Base-by-base conservation (phyloP, 352 stramenopile species). In the Globisporangium iwayamae region DNA sequence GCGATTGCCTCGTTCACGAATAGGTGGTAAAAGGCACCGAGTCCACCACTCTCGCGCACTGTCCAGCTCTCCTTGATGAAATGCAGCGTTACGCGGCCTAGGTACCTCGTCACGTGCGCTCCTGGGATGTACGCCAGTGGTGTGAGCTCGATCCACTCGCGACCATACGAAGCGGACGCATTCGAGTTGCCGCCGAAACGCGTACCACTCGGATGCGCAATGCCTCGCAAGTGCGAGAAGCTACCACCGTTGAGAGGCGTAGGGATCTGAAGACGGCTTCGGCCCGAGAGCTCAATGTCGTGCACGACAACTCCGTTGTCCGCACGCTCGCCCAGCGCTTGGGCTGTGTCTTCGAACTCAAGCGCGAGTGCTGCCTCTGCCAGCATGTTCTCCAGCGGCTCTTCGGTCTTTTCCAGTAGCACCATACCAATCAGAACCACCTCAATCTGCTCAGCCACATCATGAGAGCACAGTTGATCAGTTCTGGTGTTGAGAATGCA, bases 51-150 rank as follows among this genome's bases (percentile, higher is more conserved):
- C 63, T 96, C 88, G 18, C 87, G 83, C 48, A 96, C 89, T 0
- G 85, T 93, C 87, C 87, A 96, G 57, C 85, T 94, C 65, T 96
- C 89, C 65, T 94, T 94, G 67, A 96, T 96, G 36, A 96, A 96
- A 65, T 96, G 89, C 39, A 96, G 66, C 56, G 89, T 96, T 54
- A 96, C 87, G 48, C 87, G 85, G 22, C 89, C 89, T 4, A 96
- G 73, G 52, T 96, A 96, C 8, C 84, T 69, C 4, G 73, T 79
- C 32, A 95, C 84, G 30, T 84, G 81, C 28, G 84, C 83, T 3
- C 76, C 71, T 16, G 83, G 79, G 36, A 95, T 92, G 67, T 92
- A 92, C 25, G 79, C 84, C 11, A 95, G 72, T 10, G 86, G 86
- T 14, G 86, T 95, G 38, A 95, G 66, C 65, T 95, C 84, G 48